Evolutionary conservation across 371 early-diverging fungal species (phyloP).

Genomic region (Zychaea mexicana): DNA sequence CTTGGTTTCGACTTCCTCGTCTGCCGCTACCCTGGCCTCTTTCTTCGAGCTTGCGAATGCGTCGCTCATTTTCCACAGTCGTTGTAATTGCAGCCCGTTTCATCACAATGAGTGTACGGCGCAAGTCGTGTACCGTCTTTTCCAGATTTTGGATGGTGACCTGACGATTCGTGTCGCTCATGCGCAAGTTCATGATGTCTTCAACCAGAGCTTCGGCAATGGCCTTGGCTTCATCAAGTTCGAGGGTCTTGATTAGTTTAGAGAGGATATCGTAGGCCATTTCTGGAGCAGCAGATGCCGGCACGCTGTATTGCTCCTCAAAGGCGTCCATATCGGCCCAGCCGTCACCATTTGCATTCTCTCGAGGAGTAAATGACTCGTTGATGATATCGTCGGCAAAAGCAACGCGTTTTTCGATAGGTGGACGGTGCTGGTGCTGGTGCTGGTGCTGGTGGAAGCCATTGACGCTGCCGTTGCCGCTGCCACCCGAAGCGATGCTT

Average conservation of each 20-base stretch:
- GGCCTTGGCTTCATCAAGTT: conserved; percentile 68
- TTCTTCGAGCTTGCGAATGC: conserved; percentile 60
- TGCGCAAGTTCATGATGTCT: conserved; percentile 75
- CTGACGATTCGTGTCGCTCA: conserved; percentile 61
- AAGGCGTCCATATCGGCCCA: conserved; percentile 51
- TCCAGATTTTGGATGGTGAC: conserved; percentile 65
- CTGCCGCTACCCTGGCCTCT: neutral
- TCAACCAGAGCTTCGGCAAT: conserved; percentile 76
- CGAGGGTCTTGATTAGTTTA: conserved; percentile 67
- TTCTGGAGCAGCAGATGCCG: conserved; percentile 57
- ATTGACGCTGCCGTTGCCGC: neutral
- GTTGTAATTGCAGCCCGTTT: conserved; percentile 74
- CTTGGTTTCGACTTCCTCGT: neutral
- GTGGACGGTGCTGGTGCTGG: conserved; percentile 11
- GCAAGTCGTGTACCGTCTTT: conserved; percentile 70
- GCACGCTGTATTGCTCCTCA: conserved; percentile 56
- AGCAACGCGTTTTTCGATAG: conserved; percentile 39
- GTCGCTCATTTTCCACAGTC: conserved; percentile 75
- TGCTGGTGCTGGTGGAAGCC: neutral
- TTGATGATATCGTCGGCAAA: conserved; percentile 52
- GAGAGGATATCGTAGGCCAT: conserved; percentile 62
- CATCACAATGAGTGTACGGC: conserved; percentile 75
- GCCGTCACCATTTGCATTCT: conserved; percentile 21
- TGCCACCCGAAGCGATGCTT: conserved; percentile 10
- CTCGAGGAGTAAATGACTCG: conserved; percentile 6